Evolutionary conservation across 73 alveolate species (phyloP).

Genomic region (Paramecium primaurelia): DNA sequence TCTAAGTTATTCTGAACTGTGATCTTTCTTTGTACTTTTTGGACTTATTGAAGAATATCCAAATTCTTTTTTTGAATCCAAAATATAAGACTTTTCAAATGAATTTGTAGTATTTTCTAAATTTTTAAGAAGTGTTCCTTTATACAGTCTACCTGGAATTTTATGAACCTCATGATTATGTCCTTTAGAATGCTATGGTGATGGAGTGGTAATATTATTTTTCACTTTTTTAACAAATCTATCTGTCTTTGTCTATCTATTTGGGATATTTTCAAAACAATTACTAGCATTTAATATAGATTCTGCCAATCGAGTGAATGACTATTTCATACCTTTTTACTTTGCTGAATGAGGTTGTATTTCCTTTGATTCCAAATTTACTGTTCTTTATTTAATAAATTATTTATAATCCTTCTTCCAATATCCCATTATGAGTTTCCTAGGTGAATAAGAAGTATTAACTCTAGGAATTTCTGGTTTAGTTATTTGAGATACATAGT

Average conservation of each 20-base stretch:
- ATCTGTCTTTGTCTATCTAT: neutral
- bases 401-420: slow-evolving; percentile 9
- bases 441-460: neutral
- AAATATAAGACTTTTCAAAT: neutral
- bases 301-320: neutral
- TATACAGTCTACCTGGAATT: neutral
- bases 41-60: neutral
- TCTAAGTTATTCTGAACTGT: neutral
- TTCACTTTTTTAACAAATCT: neutral
- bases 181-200: neutral
- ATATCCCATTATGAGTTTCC: neutral
- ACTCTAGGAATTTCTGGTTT: neutral
- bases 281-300: neutral
- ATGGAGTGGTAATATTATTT: neutral
- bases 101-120: neutral
- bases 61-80: neutral
- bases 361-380: neutral
- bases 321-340: neutral
- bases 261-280: slow-evolving; percentile 22
- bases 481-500: neutral
- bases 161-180: neutral
- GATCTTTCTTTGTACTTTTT: neutral
- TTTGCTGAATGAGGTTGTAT: neutral
- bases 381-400: neutral
- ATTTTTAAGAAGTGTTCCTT: neutral